A percentile compares a stretch with the other conserved stretches of the same genome.
These are phyloP conservation scores for Adansonia digitata DNA, from an alignment of 345 rosid genomes.

Conservation along the genomic window DNA sequence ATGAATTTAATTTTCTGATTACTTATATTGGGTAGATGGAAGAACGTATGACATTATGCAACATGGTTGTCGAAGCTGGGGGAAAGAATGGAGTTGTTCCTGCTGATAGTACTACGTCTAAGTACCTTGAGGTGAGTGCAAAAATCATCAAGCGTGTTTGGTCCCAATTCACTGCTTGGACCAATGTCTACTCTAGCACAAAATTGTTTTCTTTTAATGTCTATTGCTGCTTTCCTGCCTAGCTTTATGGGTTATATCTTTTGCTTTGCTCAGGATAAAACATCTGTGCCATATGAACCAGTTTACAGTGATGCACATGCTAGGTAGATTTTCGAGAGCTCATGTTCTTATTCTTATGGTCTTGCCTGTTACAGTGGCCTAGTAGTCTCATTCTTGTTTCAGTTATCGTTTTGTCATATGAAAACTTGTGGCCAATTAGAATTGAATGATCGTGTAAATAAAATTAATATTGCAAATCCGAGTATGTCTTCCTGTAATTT, in stretches of 20 bases:
- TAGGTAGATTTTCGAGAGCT: slow-evolving; percentile 39
- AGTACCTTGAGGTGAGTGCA: slow-evolving; percentile 73
- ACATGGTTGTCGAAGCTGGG: slow-evolving; percentile 98
- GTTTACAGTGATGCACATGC: slow-evolving; percentile 88
- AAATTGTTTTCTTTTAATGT: neutral
- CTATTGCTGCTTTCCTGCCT: neutral
- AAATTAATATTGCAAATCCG: neutral
- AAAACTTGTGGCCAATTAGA: neutral
- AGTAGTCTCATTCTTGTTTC: neutral
- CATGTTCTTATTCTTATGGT: neutral
- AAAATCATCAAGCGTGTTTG: neutral
- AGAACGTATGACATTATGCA: slow-evolving; percentile 96
- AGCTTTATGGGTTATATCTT: slow-evolving; percentile 8
- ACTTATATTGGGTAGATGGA: slow-evolving; percentile 66
- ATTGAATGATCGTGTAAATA: neutral
- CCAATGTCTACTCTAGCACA: neutral
- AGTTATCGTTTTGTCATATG: neutral
- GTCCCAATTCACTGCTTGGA: neutral
- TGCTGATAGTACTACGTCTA: slow-evolving; percentile 81
- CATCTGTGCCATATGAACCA: slow-evolving; percentile 76
- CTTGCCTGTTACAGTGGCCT: neutral
- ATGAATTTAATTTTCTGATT: neutral
- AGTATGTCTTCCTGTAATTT: neutral
- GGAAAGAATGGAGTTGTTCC: slow-evolving; percentile 96
- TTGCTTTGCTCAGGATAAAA: slow-evolving; percentile 57